These are phyloP conservation scores for Jackrogersella multiformis DNA, from an alignment of 495 filamentous ascomycete genomes.

Conservation along the genomic window DNA sequence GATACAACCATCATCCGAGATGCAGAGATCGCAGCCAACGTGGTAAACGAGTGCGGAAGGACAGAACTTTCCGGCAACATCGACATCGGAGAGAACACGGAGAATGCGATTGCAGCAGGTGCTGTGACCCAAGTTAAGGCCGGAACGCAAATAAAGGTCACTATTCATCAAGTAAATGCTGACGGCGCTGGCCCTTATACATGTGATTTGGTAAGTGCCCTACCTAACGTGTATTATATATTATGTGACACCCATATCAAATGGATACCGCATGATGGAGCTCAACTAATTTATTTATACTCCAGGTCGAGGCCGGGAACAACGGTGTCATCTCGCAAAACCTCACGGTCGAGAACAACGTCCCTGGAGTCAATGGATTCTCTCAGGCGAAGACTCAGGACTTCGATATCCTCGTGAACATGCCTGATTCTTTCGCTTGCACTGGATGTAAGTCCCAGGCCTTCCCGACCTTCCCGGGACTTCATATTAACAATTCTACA, in stretches of 20 bases:
- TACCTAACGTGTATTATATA: neutral
- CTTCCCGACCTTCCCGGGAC: neutral
- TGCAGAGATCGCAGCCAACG: slow-evolving; percentile 56
- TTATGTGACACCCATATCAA: too few species aligned
- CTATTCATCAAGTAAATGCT: slow-evolving; percentile 64
- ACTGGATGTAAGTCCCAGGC: slow-evolving; percentile 46
- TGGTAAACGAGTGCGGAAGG: slow-evolving; percentile 60
- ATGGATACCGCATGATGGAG: too few species aligned
- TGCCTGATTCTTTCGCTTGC: slow-evolving; percentile 53
- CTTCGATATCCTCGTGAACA: slow-evolving; percentile 57
- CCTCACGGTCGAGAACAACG: slow-evolving; percentile 55
- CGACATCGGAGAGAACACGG: slow-evolving; percentile 63
- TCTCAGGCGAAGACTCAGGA: slow-evolving; percentile 56
- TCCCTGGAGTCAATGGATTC: slow-evolving; percentile 58
- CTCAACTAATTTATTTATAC: too few species aligned
- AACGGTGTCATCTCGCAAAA: slow-evolving; percentile 53
- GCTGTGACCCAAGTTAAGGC: slow-evolving; percentile 56
- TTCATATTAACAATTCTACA: slow-evolving; percentile 15
- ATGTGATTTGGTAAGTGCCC: slow-evolving; percentile 52
- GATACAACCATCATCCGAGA: slow-evolving; percentile 64
- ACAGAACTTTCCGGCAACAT: slow-evolving; percentile 63
- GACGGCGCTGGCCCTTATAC: slow-evolving; percentile 64
- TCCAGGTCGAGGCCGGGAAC: slow-evolving; percentile 52
- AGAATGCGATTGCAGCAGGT: slow-evolving; percentile 55
- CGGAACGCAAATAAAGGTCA: slow-evolving; percentile 52